Conservation (phyloP, 768 basidiomycete genomes). For the Mycena filopes region DNA sequence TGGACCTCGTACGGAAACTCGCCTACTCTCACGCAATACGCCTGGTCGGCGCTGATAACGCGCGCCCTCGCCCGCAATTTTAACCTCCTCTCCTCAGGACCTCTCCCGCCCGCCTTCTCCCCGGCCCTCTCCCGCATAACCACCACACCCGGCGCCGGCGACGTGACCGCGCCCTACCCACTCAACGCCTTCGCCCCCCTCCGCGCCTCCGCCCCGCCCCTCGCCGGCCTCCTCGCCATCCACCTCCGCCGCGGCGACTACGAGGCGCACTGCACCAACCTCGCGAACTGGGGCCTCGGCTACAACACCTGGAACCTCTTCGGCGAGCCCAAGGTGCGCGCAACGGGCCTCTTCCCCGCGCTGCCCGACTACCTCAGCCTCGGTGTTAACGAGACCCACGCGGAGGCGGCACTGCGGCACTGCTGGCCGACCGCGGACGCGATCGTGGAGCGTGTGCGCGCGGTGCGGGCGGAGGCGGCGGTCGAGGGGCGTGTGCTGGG, state of each 20-base stretch:
- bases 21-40: conserved; percentile 17
- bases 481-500: no score
- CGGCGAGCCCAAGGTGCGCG: conserved; percentile 2
- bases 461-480: not conserved
- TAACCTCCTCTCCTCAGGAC: conserved; percentile 10
- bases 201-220: conserved; percentile 15
- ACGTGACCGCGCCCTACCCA: conserved; percentile 8
- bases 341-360: not conserved
- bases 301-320: conserved; percentile 28
- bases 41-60: conserved; percentile 27
- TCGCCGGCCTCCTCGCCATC: conserved; percentile 18
- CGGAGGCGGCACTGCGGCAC: conserved; percentile 13
- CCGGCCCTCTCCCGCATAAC: not conserved
- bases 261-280: conserved; percentile 19
- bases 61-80: conserved; percentile 28
- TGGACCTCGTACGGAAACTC: conserved; percentile 22
- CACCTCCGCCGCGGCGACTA: conserved; percentile 33
- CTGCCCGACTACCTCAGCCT: conserved; percentile 19
- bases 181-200: conserved; percentile 20
- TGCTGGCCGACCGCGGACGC: conserved; percentile 11
- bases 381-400: not conserved
- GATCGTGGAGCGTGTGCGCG: conserved; percentile 6
- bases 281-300: conserved; percentile 10
- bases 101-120: not conserved
- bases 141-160: not conserved